Conservation (phyloP, 2,329 filamentous ascomycete genomes). For the Aspergillus ochraceoroseus region DNA sequence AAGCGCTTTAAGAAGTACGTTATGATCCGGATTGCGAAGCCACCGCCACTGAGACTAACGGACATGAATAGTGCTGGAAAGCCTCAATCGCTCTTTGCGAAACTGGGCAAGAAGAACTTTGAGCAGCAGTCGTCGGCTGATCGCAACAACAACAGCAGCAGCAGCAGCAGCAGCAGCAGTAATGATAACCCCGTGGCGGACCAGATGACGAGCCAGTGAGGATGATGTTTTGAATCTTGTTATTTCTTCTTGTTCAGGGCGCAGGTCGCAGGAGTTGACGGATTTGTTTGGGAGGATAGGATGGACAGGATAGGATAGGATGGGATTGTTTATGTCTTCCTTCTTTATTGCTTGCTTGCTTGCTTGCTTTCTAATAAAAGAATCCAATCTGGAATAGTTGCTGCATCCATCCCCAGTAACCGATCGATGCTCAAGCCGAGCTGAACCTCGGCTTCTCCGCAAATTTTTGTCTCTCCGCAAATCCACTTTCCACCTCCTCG, state of each 20-base stretch:
- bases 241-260: too few species aligned
- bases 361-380: constrained; percentile 6
- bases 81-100: constrained; percentile 46
- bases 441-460: constrained; percentile 24
- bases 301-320: constrained; percentile 3
- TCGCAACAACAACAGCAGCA: too few species aligned
- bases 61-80: constrained; percentile 40
- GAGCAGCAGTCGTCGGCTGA: constrained; percentile 40
- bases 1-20: constrained; percentile 48
- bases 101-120: constrained; percentile 45
- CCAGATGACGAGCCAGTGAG: too few species aligned
- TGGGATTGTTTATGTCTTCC: constrained; percentile 14
- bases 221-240: too few species aligned
- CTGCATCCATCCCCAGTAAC: too few species aligned
- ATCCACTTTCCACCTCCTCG: not conserved
- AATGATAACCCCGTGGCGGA: too few species aligned
- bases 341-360: constrained; percentile 12
- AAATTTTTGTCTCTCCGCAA: constrained; percentile 10
- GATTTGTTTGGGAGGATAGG: constrained; percentile 3
- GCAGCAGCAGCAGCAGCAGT: too few species aligned
- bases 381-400: too few species aligned
- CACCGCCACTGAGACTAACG: too few species aligned
- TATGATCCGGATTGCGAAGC: not conserved
- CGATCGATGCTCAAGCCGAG: too few species aligned
- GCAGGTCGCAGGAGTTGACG: constrained; percentile 14